Evolutionary conservation across 345 rosid species (phyloP).

Genomic region (Sonneratia caseolaris): DNA sequence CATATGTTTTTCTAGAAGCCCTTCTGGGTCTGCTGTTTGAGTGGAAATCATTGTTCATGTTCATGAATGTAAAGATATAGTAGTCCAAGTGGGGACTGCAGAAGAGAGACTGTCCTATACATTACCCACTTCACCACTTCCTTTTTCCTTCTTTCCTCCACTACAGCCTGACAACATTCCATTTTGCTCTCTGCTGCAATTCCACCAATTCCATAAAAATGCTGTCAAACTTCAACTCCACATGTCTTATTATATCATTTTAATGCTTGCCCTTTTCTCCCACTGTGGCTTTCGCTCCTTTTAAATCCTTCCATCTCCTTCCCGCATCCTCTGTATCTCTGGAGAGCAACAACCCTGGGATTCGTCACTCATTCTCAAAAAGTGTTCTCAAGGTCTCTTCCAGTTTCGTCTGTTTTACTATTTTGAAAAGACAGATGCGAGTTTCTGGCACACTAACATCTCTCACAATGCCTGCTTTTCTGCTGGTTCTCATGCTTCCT

Average conservation of each 20-base stretch:
- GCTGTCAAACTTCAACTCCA: not conserved
- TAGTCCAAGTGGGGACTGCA: too few relatives aligned
- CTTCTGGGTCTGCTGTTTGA: too few relatives aligned
- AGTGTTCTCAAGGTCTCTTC: not conserved
- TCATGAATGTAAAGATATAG: too few relatives aligned
- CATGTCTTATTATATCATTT: not conserved
- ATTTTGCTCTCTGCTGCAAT: not conserved
- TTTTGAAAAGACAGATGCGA: conserved; percentile 18
- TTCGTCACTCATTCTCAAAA: too few relatives aligned
- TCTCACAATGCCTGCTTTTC: not conserved
- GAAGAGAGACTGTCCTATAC: not conserved
- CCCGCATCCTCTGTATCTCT: too few relatives aligned
- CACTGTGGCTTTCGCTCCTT: too few relatives aligned
- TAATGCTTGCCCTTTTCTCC: not conserved
- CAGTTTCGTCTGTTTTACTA: not conserved
- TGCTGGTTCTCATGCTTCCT: conserved; percentile 17
- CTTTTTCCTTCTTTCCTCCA: not conserved
- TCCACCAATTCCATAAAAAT: conserved; percentile 1
- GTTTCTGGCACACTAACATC: conserved; percentile 10
- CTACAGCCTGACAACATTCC: conserved; percentile 1
- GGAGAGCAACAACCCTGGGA: too few relatives aligned
- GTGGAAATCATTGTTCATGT: too few relatives aligned
- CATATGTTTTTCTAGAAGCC: too few relatives aligned
- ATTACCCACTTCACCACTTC: not conserved
- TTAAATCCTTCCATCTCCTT: too few relatives aligned